Conservation (phyloP, 2,329 filamentous ascomycete genomes). For the Talaromyces sp. region DNA sequence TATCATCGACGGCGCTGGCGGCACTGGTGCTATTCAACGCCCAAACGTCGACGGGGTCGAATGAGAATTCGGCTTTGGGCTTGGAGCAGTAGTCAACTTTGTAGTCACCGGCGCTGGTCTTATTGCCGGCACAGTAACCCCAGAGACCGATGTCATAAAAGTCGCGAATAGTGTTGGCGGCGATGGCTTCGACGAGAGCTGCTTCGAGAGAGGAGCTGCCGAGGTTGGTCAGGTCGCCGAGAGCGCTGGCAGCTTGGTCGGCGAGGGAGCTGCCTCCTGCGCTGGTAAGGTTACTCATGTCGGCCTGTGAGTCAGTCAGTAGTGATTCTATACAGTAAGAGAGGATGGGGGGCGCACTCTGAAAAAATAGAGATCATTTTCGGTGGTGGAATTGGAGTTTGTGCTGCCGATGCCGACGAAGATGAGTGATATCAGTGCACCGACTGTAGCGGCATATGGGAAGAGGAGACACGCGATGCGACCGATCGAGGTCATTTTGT, state of each 20-base stretch:
- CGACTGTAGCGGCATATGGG: slow-evolving; percentile 77
- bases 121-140: slow-evolving; percentile 72
- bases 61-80: slow-evolving; percentile 71
- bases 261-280: slow-evolving; percentile 33
- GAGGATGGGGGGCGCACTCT: slow-evolving; percentile 25
- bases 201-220: slow-evolving; percentile 8
- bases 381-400: slow-evolving; percentile 45
- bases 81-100: slow-evolving; percentile 62
- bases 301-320: slow-evolving; percentile 40
- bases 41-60: slow-evolving; percentile 65
- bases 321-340: not conserved
- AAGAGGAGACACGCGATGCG: slow-evolving; percentile 81
- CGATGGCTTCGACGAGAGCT: slow-evolving; percentile 36
- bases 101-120: slow-evolving; percentile 52
- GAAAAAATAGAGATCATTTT: slow-evolving; percentile 56
- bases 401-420: slow-evolving; percentile 58
- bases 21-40: slow-evolving; percentile 53
- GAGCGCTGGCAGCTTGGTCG: slow-evolving; percentile 7
- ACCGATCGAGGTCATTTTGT: slow-evolving; percentile 65
- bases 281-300: slow-evolving; percentile 59
- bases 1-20: slow-evolving; percentile 48
- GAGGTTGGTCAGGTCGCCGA: slow-evolving; percentile 25
- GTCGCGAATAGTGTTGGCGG: slow-evolving; percentile 61
- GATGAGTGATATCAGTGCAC: slow-evolving; percentile 65
- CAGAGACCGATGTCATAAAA: slow-evolving; percentile 79